Conservation (phyloP, 2,329 filamentous ascomycete species). For the Pyrenophora teres region DNA sequence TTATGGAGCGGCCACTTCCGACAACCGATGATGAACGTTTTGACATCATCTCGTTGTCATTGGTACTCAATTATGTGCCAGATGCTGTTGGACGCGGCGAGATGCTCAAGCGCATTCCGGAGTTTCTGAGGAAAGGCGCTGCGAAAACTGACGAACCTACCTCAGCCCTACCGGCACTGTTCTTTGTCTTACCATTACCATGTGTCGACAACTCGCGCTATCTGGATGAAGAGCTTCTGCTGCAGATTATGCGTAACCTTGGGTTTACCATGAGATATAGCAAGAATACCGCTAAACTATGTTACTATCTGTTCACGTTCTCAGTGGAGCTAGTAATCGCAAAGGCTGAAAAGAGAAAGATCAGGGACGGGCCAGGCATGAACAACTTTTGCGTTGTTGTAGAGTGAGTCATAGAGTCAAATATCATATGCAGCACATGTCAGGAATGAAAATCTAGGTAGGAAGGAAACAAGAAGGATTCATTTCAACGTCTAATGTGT, state of each 20-base stretch:
- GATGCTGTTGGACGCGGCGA: conserved; percentile 74
- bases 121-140: conserved; percentile 37
- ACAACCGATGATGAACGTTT: conserved; percentile 66
- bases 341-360: conserved; percentile 71
- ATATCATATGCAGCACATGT: too few species aligned
- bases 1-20: conserved; percentile 85
- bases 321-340: conserved; percentile 37
- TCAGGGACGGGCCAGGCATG: conserved; percentile 73
- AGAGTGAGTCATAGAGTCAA: conserved; percentile 23
- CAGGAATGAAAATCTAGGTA: too few species aligned
- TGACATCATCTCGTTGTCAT: conserved; percentile 86
- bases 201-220: conserved; percentile 93
- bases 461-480: too few species aligned
- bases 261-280: conserved; percentile 70
- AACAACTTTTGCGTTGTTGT: conserved; percentile 92
- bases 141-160: background rate
- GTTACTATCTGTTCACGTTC: conserved; percentile 84
- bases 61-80: conserved; percentile 94
- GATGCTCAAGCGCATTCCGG: conserved; percentile 66
- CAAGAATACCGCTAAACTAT: conserved; percentile 81
- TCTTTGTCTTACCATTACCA: conserved; percentile 85
- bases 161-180: conserved; percentile 65
- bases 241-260: conserved; percentile 74
- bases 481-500: too few species aligned
- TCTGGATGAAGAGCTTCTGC: conserved; percentile 71